Evolutionary conservation across 306 rosid genomes (phyloP), one percentile per base, ranked within the genome.

Genomic region (Prunus kanzakura): DNA sequence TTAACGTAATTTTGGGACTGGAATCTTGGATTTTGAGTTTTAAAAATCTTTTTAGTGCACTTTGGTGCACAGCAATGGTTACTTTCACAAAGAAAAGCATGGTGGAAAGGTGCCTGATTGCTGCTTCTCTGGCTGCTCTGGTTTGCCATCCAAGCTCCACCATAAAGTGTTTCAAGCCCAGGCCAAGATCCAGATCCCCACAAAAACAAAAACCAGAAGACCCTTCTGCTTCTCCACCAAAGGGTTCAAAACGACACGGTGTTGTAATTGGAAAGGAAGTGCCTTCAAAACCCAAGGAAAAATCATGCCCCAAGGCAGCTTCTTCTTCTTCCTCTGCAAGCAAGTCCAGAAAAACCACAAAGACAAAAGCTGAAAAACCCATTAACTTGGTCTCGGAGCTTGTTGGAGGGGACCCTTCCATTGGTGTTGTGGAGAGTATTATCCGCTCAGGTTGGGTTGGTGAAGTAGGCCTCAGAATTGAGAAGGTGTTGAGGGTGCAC

Each of bases 121-220:
- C 73, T 50, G 76, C 80, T 49, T 75, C 80, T 51, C 60, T 75
- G 22, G 84, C 80, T 47, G 49, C 78, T 13, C 46, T 75, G 46
- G 72, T 49, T 2, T 75, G 80, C 32, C 84, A 80, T 70, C 84
- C 76, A 19, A 75, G 84, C 43, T 41, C 80, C 67, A 74, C 80
- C 67, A 75, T 80, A 25, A 75, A 46, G 45, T 68, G 71, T 22
- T 80, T 80, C 80, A 69, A 32, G 8, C 76, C 80, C 4, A 69
- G 41, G 74, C 64, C 79, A 11, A 38, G 43, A 38, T 1, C 43
- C 43, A 38, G 43, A 38, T 38, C 43, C 43, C 43, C 43, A 38
- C 43, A 38, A 0, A 38, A 38, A 38, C 43, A 38, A 7, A 38
- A 7, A 38, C 43, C 43, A 38, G 43, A 30, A 16, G 27, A n/a